Evolutionary conservation across 768 basidiomycete species (phyloP), one percentile per base, ranked within the genome.

Genomic region (Suillus variegatus): DNA sequence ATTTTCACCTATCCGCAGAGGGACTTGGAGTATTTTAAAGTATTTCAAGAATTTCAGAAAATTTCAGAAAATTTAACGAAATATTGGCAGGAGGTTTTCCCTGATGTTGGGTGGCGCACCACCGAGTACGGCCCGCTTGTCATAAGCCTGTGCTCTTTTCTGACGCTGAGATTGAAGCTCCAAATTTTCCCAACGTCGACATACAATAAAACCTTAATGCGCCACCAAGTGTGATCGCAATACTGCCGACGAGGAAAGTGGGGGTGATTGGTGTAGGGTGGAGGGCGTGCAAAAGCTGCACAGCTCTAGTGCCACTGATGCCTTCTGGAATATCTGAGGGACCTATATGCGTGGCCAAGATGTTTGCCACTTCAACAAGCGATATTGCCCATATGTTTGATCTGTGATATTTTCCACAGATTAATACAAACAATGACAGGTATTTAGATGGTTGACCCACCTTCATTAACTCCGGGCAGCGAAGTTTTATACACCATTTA

Each of bases 91-190:
- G n/a, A n/a, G n/a, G n/a, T n/a, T n/a, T n/a, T n/a, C n/a, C n/a
- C n/a, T n/a, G n/a, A n/a, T n/a, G n/a, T n/a, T n/a, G 76, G 76
- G 63, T 77, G 76, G 18, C 76, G 74, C 2, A 76, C 73, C 14
- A 67, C 10, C 0, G 68, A 54, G 62, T 78, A 77, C 1, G 77
- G 77, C 6, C 76, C 74, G 3, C 61, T 56, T 1, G 73, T 77
- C 49, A 77, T 65, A 5, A 77, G 69, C 49, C 60, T 66, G 64
- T 76, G 76, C 20, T 66, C 61, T 41, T 61, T 60, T 10, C 70
- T 69, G 36, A 76, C 51, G 46, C 67, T 69, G n/a, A 76, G 67
- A 22, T 71, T 66, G 60, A 75, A 76, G 8, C 73, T 77, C 71
- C 75, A 77, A 28, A 60, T 9, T 54, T 55, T 13, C 73, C 76